These are phyloP conservation scores for Vitis hybrid DNA, from an alignment of 177 flowering plant genomes.

Conservation along the genomic window DNA sequence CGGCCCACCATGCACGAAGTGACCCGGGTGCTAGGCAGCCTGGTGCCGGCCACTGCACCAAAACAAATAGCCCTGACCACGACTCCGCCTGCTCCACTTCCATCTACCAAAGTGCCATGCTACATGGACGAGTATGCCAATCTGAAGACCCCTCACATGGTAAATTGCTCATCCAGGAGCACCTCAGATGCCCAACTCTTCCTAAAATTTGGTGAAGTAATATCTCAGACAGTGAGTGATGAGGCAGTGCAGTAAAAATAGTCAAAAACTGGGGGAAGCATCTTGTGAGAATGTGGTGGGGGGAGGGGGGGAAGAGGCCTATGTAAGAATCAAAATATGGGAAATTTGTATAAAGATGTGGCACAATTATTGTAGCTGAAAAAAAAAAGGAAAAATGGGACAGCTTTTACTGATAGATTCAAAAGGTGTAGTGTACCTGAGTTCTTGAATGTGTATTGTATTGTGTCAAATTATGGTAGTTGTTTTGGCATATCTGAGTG, in stretches of 20 bases:
- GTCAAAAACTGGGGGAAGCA: slow-evolving; percentile 1
- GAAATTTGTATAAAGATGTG: slow-evolving; percentile 2
- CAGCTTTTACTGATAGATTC: background rate
- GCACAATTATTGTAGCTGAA: slow-evolving; percentile 18
- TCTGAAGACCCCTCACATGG: slow-evolving; percentile 65
- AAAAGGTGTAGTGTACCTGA: background rate
- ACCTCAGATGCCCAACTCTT: slow-evolving; percentile 94
- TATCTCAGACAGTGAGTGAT: slow-evolving; percentile 64
- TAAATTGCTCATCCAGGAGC: slow-evolving; percentile 70
- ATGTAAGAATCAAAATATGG: background rate
- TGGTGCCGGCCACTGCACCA: slow-evolving; percentile 34
- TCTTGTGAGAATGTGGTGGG: too few species aligned
- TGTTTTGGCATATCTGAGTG: slow-evolving; percentile 9
- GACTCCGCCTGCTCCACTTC: slow-evolving; percentile 13
- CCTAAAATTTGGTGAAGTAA: slow-evolving; percentile 89
- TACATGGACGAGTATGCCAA: slow-evolving; percentile 80
- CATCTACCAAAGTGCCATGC: slow-evolving; percentile 45
- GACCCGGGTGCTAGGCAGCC: slow-evolving; percentile 66
- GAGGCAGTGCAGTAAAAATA: background rate
- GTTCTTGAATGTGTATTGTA: background rate
- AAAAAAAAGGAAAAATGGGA: background rate
- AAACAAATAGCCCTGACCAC: slow-evolving; percentile 21
- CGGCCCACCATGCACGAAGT: slow-evolving; percentile 98
- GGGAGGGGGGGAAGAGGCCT: background rate
- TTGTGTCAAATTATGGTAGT: slow-evolving; percentile 3